Evolutionary conservation across 2,329 filamentous ascomycete genomes (phyloP), one percentile per base, ranked within the genome.

Genomic region (Botrytis squamosa): DNA sequence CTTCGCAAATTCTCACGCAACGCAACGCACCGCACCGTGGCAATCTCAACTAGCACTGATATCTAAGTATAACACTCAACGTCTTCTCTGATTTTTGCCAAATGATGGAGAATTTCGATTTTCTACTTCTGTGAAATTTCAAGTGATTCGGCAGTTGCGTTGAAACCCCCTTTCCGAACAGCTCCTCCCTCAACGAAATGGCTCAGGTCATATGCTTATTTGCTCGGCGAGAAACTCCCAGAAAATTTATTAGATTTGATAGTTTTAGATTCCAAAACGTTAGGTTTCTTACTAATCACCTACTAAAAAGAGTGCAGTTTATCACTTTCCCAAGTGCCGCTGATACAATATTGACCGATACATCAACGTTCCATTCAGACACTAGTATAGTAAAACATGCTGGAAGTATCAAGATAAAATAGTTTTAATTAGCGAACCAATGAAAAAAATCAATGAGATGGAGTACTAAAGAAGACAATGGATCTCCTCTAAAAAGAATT

Each of bases 231-330:
- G 1, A 57, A 29, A 55, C 29, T n/a, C n/a, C n/a, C 5, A 7
- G 25, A 29, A 57, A 4, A 1, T 4, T 18, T 2, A 57, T 18
- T 6, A 8, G 14, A 9, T 57, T n/a, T 10, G 29, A 33, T 4
- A 8, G 12, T 29, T 29, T 18, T 1, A 18, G n/a, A 3, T 18
- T 18, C 0, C 14, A 8, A 3, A 25, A 29, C 14, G 6, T 57
- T 7, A 2, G 29, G 2, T 3, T 33, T 9, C 14, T 14, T 7
- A 1, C 49, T 16, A n/a, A 20, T 55, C 0, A n/a, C 25, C 4
- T 55, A 52, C 22, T 14, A n/a, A 29, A 7, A 7, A 18, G n/a
- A 6, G 1, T 1, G 2, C 7, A 57, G n/a, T 29, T 6, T 4
- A 18, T 57, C 3, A 29, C 6, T 57, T 57, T 57, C 14, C 8